Base-by-base conservation (phyloP, 2,329 filamentous ascomycete species). In the Pseudocercospora fijiensis region DNA sequence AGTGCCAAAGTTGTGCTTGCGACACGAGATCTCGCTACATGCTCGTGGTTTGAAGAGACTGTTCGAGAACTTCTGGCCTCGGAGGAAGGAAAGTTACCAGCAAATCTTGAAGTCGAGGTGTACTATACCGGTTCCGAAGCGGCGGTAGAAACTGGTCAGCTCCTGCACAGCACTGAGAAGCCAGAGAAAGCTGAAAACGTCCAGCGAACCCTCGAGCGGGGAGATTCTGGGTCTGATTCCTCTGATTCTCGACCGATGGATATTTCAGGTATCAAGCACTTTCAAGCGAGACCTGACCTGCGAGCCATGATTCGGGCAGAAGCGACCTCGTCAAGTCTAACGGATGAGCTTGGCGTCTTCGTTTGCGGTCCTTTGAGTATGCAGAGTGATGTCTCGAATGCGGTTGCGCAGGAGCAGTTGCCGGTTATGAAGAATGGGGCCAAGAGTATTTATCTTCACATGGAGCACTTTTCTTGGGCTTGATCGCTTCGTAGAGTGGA, bases 311-410 rank as follows among this genome's bases (percentile, higher is more conserved):
- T 66, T 8, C 69, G 71, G 33, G 72, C 71, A 33, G 70, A 70
- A 1, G 61, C 66, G 3, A 55, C 59, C 28, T 60, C 67, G n/a
- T 57, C 62, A 16, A 18, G 8, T 28, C 16, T 53, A 11, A 28
- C 16, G 3, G 61, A 65, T 11, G 67, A 66, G 47, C 69, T 72
- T 37, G 72, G 72, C 10, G 76, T 82, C 9, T 79, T 77, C 57
- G 77, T 78, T 16, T 83, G 81, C 61, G 81, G 81, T 0, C 80
- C 80, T 0, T 57, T 70, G 22, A 79, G 76, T 3, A 81, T 83
- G 81, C 74, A 82, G 58, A 73, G 80, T 57, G 81, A 83, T 73
- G 78, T 81, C 8, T 74, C 79, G 1, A 79, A 82, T 71, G 80
- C 80, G 7, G 80, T 81, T 20, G 80, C 81, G 1, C 59, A 59